Evolutionary conservation across 2,329 filamentous ascomycete species (phyloP).

Genomic region (Nigrospora sphaerica): DNA sequence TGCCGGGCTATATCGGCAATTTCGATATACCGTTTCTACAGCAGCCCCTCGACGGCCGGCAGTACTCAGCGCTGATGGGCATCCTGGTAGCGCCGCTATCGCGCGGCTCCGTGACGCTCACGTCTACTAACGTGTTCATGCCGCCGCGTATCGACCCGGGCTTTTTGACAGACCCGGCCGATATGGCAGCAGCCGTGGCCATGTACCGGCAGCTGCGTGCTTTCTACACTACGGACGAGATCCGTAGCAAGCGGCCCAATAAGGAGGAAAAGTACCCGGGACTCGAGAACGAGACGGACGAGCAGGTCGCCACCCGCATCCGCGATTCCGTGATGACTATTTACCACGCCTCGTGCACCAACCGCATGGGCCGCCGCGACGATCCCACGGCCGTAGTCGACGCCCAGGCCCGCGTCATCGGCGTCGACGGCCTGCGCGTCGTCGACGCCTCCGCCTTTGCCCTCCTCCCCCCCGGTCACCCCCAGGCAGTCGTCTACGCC

Average conservation of each 20-base stretch:
- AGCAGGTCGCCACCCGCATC: constrained; percentile 29
- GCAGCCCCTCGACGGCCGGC: constrained; percentile 20
- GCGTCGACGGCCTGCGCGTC: constrained; percentile 8
- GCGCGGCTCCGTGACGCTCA: constrained; percentile 35
- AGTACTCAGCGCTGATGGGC: constrained; percentile 23
- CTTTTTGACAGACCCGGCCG: constrained; percentile 31
- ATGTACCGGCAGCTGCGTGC: constrained; percentile 32
- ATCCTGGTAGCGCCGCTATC: constrained; percentile 32
- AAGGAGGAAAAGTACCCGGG: constrained; percentile 30
- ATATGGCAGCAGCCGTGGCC: constrained; percentile 33
- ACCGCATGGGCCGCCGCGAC: constrained; percentile 7
- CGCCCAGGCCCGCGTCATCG: constrained; percentile 6
- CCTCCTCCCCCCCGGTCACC: constrained; percentile 6
- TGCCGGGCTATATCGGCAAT: constrained; percentile 12
- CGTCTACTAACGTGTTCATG: constrained; percentile 21
- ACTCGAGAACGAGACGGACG: constrained; percentile 26
- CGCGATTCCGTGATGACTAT: constrained; percentile 20
- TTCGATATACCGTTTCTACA: constrained; percentile 3
- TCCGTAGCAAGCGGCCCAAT: constrained; percentile 17
- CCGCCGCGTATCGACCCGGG: constrained; percentile 35
- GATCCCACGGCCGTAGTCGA: constrained; percentile 11
- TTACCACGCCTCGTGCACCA: constrained; percentile 11
- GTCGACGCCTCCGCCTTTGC: constrained; percentile 8
- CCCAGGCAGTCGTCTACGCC: constrained; percentile 3
- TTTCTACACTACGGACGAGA: constrained; percentile 21